Percentiles rank a stretch among this genome's conserved stretches.
Evolutionary conservation across 1,284 basidiomycete species (phyloP).

Genomic region (Cryptococcus sp.): DNA sequence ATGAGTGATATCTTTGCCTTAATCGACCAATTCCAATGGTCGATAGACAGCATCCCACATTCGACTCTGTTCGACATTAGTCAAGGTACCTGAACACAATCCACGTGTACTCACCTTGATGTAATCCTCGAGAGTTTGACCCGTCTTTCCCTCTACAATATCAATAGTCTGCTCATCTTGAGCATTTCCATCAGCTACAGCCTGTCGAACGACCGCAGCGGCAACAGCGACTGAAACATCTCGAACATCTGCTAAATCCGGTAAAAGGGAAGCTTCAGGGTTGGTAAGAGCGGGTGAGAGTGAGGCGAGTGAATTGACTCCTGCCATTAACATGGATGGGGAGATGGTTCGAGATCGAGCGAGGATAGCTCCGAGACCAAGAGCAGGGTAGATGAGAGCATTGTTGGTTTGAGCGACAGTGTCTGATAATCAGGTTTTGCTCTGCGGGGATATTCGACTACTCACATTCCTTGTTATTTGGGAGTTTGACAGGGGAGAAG

Average conservation of each 20-base stretch:
- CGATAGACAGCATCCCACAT: constrained; percentile 47
- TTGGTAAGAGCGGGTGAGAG: constrained; percentile 69
- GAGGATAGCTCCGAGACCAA: constrained; percentile 67
- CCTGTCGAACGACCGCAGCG: constrained; percentile 71
- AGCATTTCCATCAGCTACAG: constrained; percentile 62
- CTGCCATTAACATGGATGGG: constrained; percentile 67
- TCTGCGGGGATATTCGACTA: background rate
- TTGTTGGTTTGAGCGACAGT: constrained; percentile 50
- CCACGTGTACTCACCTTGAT: constrained; percentile 28
- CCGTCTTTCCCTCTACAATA: constrained; percentile 37
- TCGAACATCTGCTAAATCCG: constrained; percentile 64
- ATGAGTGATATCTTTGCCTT: background rate
- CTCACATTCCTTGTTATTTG: constrained; percentile 46
- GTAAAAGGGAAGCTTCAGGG: constrained; percentile 55
- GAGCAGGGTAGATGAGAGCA: constrained; percentile 72
- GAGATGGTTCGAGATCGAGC: constrained; percentile 60
- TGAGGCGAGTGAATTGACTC: constrained; percentile 59
- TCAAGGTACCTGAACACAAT: background rate
- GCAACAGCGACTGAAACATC: constrained; percentile 54
- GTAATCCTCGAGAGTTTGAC: constrained; percentile 35
- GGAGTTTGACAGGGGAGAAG: constrained; percentile 65
- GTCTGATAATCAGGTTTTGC: constrained; percentile 15
- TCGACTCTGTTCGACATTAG: constrained; percentile 12
- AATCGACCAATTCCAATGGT: constrained; percentile 29
- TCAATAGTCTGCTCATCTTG: constrained; percentile 35